Conservation (phyloP, 805 yeast species). For the Starmerella kuoi region DNA sequence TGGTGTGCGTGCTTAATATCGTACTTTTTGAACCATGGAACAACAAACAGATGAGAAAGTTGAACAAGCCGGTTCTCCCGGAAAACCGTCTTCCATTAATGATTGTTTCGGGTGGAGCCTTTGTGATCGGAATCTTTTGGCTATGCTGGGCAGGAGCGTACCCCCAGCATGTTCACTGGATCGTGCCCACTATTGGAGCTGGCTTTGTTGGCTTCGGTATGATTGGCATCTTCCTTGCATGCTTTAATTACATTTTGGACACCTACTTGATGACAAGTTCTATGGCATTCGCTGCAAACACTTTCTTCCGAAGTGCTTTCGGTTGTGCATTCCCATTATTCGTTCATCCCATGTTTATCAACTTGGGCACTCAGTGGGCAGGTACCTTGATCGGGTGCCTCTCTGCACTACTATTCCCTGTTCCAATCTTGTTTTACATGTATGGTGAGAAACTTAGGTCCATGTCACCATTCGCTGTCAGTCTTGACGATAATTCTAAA, state of each 20-base stretch:
- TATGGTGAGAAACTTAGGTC: conserved; percentile 48
- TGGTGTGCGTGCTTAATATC: conserved; percentile 45
- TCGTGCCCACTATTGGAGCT: conserved; percentile 61
- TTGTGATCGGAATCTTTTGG: conserved; percentile 77
- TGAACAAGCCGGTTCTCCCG: conserved; percentile 51
- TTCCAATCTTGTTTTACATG: conserved; percentile 52
- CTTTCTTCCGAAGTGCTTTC: conserved; percentile 53
- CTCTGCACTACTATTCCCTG: conserved; percentile 46
- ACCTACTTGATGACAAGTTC: conserved; percentile 61
- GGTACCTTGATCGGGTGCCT: conserved; percentile 58
- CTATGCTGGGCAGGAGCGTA: conserved; percentile 80
- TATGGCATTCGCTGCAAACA: conserved; percentile 63
- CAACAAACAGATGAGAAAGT: conserved; percentile 34
- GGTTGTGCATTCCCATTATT: conserved; percentile 67
- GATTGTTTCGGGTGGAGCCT: conserved; percentile 55
- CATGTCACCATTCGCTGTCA: conserved; percentile 44
- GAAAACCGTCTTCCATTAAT: conserved; percentile 70
- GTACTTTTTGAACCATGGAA: conserved; percentile 44
- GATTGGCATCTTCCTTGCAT: conserved; percentile 53
- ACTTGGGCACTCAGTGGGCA: conserved; percentile 68
- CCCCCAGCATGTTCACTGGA: conserved; percentile 62
- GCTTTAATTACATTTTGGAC: conserved; percentile 62
- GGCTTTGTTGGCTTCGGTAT: conserved; percentile 56
- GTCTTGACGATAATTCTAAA: conserved; percentile 1
- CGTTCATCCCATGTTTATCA: conserved; percentile 55